Percentiles rank a stretch among this genome's conserved stretches.
phyloP scores from a whole-genome alignment of 164 flowering plant species.

The Annona cherimola region DNA sequence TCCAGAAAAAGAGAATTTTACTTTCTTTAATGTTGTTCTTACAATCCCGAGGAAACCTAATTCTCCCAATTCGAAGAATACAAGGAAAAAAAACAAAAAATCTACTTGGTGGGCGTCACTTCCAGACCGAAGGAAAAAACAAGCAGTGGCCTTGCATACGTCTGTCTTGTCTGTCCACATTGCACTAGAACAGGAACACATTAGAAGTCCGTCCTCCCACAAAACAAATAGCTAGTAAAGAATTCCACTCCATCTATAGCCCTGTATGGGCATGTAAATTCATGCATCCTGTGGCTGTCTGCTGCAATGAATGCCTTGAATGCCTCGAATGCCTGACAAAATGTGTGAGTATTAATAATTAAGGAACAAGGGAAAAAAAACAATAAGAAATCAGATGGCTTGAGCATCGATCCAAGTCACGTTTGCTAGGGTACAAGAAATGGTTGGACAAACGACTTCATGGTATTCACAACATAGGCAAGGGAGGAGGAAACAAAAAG shows the following conservation, averaged over 20 bases:
- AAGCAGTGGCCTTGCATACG: neutral
- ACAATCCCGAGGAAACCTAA: too few species aligned
- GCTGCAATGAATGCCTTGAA: neutral
- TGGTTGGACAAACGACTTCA: neutral
- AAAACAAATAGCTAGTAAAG: constrained; percentile 4
- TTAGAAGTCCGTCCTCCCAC: neutral
- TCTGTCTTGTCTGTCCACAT: neutral
- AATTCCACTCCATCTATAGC: neutral
- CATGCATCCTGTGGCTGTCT: neutral
- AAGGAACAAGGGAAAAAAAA: neutral
- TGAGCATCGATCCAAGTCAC: neutral
- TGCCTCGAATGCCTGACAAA: constrained; percentile 2
- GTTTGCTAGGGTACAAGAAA: neutral
- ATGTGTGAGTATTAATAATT: neutral
- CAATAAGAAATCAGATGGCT: neutral
- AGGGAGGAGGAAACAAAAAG: neutral
- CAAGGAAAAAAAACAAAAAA: too few species aligned
- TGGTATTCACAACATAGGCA: neutral
- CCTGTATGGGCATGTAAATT: constrained; percentile 2
- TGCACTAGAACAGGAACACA: neutral
- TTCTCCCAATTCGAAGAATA: too few species aligned
- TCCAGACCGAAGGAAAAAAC: neutral
- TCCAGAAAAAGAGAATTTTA: too few species aligned
- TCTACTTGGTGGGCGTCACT: neutral
- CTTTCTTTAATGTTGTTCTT: too few species aligned